These are phyloP conservation scores for Phytophthora syringae DNA, from an alignment of 352 stramenopile genomes.

Conservation along the genomic window DNA sequence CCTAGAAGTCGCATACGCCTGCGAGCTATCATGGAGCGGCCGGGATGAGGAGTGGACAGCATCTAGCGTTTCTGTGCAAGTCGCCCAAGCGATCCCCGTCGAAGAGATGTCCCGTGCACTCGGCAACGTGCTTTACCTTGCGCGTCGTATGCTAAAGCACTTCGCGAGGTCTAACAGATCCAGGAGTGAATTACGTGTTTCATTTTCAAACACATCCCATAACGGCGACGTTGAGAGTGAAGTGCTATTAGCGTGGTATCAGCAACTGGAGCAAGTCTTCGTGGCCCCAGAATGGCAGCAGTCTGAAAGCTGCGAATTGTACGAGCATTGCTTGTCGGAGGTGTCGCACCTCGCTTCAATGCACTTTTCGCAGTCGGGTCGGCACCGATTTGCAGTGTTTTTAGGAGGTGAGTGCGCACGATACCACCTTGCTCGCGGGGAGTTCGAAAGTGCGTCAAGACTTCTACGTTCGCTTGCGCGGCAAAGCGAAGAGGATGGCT, in stretches of 20 bases:
- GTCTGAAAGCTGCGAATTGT: conserved; percentile 30
- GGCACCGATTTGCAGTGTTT: conserved; percentile 82
- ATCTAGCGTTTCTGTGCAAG: conserved; percentile 50
- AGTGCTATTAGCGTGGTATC: conserved; percentile 53
- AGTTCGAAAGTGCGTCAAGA: conserved; percentile 71
- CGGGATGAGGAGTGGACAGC: conserved; percentile 66
- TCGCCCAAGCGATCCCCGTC: conserved; percentile 51
- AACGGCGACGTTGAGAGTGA: not conserved
- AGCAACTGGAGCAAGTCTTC: conserved; percentile 56
- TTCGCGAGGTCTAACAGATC: conserved; percentile 35
- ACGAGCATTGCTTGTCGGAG: conserved; percentile 72
- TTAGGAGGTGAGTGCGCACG: conserved; percentile 70
- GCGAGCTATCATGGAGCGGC: conserved; percentile 76
- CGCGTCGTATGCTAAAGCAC: conserved; percentile 61
- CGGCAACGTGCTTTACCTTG: conserved; percentile 78
- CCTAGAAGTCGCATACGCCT: conserved; percentile 78
- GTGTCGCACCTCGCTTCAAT: conserved; percentile 79
- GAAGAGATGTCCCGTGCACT: conserved; percentile 71
- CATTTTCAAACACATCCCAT: conserved; percentile 1
- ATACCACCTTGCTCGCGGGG: conserved; percentile 59
- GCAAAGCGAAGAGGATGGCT: conserved; percentile 83
- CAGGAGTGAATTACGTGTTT: conserved; percentile 6
- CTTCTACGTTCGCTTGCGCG: conserved; percentile 71
- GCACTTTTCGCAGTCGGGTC: conserved; percentile 73
- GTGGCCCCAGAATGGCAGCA: conserved; percentile 21